Base-by-base conservation (phyloP, 768 basidiomycete genomes). In the Amylocystis lapponica region DNA sequence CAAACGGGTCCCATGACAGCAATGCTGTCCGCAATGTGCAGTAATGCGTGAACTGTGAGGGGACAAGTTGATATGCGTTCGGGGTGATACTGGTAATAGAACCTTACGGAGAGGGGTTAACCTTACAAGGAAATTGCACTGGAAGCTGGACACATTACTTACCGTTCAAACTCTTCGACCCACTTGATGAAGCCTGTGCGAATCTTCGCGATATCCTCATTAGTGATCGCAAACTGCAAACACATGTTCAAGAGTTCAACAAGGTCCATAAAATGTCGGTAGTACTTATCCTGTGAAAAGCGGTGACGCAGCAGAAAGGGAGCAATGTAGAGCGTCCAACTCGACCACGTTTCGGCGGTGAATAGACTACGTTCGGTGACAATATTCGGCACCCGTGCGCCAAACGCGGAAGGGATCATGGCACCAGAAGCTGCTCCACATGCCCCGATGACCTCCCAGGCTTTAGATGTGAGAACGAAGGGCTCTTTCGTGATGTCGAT, bases 321-420 rank as follows among this genome's bases (percentile, higher is more conserved):
- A 2, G 52, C 66, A 12, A 72, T 35, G 41, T 63, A 69, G 9
- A 60, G 46, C 3, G 61, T 58, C 66, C 68, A 75, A 22, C 70
- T 56, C 2, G 59, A 57, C 52, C 57, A 67, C 22, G 53, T 57
- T 35, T 73, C 71, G 0, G 69, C 68, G 1, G 61, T 13, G 63
- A 62, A 35, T 61, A 49, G 23, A 56, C 21, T 34, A 55, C 51
- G 20, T 49, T 43, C 1, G 57, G 54, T 35, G 47, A 41, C 23
- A 13, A 54, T 26, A 38, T 56, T 49, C 1, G 56, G 59, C 4
- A 50, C 36, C 2, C 42, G 12, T 17, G 55, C 47, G 10, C 66
- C 65, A 61, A 59, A 75, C 2, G 59, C 58, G 1, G 58, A 59
- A 0, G 72, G 72, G 27, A 72, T 71, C 0, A 63, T 66, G 4